Conservation (phyloP, 371 early-diverging fungal genomes). For the Apophysomyces trapeziformis region DNA sequence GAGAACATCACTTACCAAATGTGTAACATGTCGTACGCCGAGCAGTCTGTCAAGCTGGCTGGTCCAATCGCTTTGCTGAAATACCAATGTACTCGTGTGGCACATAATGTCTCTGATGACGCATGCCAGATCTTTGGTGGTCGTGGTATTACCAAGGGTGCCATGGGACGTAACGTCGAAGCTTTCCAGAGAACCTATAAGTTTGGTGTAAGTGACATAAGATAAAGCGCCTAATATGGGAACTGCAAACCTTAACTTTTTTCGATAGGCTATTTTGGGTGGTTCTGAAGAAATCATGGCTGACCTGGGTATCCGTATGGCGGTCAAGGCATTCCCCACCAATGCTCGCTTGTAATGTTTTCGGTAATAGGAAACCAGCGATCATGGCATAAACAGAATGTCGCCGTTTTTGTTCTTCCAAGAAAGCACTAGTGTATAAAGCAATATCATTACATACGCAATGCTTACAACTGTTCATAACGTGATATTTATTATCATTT, state of each 20-base stretch:
- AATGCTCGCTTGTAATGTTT: slow-evolving; percentile 32
- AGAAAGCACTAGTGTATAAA: too few relatives aligned
- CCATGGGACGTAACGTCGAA: slow-evolving; percentile 61
- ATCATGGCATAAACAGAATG: too few relatives aligned
- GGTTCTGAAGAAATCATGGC: slow-evolving; percentile 78
- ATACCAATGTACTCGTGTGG: slow-evolving; percentile 56
- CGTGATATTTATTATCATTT: slow-evolving; percentile 12
- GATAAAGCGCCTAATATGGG: slow-evolving; percentile 45
- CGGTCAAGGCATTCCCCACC: slow-evolving; percentile 38
- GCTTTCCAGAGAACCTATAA: slow-evolving; percentile 57
- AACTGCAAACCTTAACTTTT: slow-evolving; percentile 24
- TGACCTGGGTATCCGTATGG: slow-evolving; percentile 47
- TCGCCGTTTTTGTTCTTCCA: too few relatives aligned
- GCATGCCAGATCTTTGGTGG: slow-evolving; percentile 73
- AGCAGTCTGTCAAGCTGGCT: slow-evolving; percentile 62
- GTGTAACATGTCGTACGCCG: slow-evolving; percentile 59
- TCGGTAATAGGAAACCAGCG: not conserved
- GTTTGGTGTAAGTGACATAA: slow-evolving; percentile 44
- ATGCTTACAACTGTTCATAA: slow-evolving; percentile 1
- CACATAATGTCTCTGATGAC: slow-evolving; percentile 59
- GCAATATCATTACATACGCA: too few relatives aligned
- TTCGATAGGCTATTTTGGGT: slow-evolving; percentile 71
- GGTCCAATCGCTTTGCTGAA: slow-evolving; percentile 70
- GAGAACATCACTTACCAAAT: slow-evolving; percentile 67
- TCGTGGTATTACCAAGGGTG: slow-evolving; percentile 62